Conservation (phyloP, 2,329 filamentous ascomycete genomes). For the Trichoderma arundinaceum region DNA sequence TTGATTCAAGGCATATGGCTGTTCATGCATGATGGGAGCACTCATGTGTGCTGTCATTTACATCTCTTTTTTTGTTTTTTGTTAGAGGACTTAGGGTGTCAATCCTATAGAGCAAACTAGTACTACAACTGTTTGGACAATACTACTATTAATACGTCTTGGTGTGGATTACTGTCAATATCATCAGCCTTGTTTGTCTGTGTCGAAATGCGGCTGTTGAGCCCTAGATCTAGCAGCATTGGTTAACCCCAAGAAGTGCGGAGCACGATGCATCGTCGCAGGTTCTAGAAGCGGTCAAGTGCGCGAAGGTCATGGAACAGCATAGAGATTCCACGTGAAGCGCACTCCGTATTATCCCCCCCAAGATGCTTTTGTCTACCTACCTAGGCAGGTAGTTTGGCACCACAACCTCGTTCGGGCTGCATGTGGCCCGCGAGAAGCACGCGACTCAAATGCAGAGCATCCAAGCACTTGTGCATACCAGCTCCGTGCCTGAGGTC, state of each 20-base stretch:
- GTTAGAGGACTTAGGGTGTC: constrained; percentile 26
- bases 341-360: too few species aligned
- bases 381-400: too few species aligned
- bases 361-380: too few species aligned
- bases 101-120: constrained; percentile 30
- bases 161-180: constrained; percentile 2
- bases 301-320: background rate
- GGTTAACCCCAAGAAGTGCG: background rate
- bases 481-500: background rate
- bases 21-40: constrained; percentile 26
- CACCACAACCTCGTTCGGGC: background rate
- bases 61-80: constrained; percentile 23
- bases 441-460: constrained; percentile 17
- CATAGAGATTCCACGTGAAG: background rate
- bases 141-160: constrained; percentile 30
- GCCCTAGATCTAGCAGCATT: background rate
- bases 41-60: constrained; percentile 26
- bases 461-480: background rate
- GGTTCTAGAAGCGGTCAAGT: constrained; percentile 17
- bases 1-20: constrained; percentile 25
- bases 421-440: constrained; percentile 18
- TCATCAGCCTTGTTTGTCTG: background rate
- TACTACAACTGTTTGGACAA: constrained; percentile 32
- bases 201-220: background rate
- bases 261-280: background rate